These are phyloP conservation scores for Boeremia lycopersici DNA, from an alignment of 2,329 filamentous ascomycete species.

Conservation along the genomic window DNA sequence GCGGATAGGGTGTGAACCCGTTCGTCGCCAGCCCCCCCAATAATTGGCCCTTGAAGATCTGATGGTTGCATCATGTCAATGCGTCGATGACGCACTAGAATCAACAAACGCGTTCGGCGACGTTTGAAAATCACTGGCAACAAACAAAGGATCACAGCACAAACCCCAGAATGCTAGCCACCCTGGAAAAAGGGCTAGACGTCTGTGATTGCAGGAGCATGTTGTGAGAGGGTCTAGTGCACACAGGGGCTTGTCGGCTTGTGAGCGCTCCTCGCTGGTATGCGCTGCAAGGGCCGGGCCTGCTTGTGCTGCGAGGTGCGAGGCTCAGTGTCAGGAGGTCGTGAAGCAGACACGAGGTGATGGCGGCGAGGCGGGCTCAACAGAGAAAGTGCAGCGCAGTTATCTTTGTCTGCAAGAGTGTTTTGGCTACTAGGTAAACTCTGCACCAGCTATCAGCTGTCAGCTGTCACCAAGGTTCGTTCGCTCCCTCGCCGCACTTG, in stretches of 20 bases:
- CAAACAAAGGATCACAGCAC: conserved; percentile 8
- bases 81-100: conserved; percentile 16
- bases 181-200: conserved; percentile 1
- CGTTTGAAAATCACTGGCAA: conserved; percentile 10
- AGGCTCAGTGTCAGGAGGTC: not conserved
- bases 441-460: conserved; percentile 1
- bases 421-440: not conserved
- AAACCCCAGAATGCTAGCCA: conserved; percentile 1
- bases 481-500: conserved; percentile 8
- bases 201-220: conserved; percentile 1
- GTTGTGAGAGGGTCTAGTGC: not conserved
- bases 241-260: conserved; percentile 1
- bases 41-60: not conserved
- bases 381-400: conserved; percentile 6
- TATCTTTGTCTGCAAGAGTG: not conserved
- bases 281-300: conserved; percentile 4
- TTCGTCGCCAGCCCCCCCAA: not conserved
- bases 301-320: not conserved
- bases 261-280: not conserved
- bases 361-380: not conserved
- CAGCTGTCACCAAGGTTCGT: conserved; percentile 2
- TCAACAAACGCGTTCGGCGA: conserved; percentile 21
- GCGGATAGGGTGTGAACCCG: not conserved
- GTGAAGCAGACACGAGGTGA: not conserved
- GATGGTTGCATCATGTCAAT: conserved; percentile 17